These are phyloP conservation scores for Hansenula anomala DNA, from an alignment of 1,139 yeast species.

Conservation along the genomic window DNA sequence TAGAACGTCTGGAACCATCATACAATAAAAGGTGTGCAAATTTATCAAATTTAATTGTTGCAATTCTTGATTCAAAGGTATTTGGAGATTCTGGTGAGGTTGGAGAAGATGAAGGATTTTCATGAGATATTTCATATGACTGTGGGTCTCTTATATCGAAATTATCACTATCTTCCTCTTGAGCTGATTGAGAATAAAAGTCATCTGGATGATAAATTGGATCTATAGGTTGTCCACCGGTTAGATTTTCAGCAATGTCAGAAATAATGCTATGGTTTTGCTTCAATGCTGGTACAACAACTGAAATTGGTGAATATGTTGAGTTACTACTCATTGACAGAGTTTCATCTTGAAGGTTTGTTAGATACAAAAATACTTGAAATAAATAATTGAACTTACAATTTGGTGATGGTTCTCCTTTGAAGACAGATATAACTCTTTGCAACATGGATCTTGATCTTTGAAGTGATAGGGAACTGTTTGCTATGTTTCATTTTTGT, in stretches of 20 bases:
- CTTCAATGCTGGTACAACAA: slow-evolving; percentile 19
- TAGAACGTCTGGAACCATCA: slow-evolving; percentile 14
- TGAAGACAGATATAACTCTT: slow-evolving; percentile 10
- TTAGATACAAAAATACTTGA: not conserved
- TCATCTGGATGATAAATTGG: slow-evolving; percentile 13
- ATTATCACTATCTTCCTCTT: slow-evolving; percentile 15
- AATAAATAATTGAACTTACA: not conserved
- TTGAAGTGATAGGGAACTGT: not conserved
- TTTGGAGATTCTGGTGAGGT: not conserved
- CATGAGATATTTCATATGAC: slow-evolving; percentile 3
- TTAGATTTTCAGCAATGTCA: slow-evolving; percentile 12
- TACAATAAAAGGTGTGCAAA: slow-evolving; percentile 20
- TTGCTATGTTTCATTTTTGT: not conserved
- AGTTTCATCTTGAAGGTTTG: not conserved
- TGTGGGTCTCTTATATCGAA: slow-evolving; percentile 12
- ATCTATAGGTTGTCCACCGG: slow-evolving; percentile 14
- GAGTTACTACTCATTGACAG: slow-evolving; percentile 11
- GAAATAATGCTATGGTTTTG: slow-evolving; percentile 8
- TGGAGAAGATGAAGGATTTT: not conserved
- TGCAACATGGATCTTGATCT: slow-evolving; percentile 8
- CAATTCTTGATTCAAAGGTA: not conserved
- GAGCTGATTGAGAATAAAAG: not conserved
- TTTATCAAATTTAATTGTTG: slow-evolving; percentile 16
- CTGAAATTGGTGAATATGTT: slow-evolving; percentile 18
- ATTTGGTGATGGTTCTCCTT: not conserved